Base-by-base conservation (phyloP, 495 filamentous ascomycete species). In the Neurospora sublineolata region DNA sequence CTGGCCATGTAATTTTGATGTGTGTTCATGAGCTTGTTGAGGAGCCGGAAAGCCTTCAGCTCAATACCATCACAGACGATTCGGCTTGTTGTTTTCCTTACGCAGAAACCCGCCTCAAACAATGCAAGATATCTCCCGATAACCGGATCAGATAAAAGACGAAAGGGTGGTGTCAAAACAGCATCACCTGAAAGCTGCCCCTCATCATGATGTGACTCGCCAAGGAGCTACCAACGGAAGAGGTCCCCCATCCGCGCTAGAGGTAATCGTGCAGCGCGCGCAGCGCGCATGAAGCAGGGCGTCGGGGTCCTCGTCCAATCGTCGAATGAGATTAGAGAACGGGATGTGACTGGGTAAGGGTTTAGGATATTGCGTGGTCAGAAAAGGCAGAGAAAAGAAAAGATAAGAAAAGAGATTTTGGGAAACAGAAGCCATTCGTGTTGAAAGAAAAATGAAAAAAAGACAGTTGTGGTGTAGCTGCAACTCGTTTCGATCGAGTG, bases 401-500 rank as follows among this genome's bases (percentile, higher is more conserved):
- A 33, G 27, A 68, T 44, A 52, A 16, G 3, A n/a, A 37, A 72
- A 37, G 18, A 39, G 20, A 44, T 4, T 33, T 33, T 27, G 14
- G n/a, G 16, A n/a, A 44, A 38, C 30, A 68, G 9, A 39, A 69
- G 39, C 18, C 18, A 39, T 37, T 27, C 23, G 3, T 20, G 0
- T 23, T 37, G 33, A 64, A 58, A 27, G 60, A 42, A 70, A 70
- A 74, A 74, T 71, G 73, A 69, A 37, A 69, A 72, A 69, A 46
- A 16, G 20, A 52, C n/a, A 46, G 10, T 20, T 33, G 30, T n/a
- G 10, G 0, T n/a, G 1, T 69, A 44, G 67, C 68, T 72, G 37
- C 41, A 72, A 72, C 70, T 68, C 58, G 70, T 72, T 72, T 72
- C 70, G 70, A 72, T 72, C 70, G 58, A 68, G 70, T 72, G 70